Evolutionary conservation across 2,329 filamentous ascomycete genomes (phyloP).

Genomic region (Alternaria hordeiaustralica): DNA sequence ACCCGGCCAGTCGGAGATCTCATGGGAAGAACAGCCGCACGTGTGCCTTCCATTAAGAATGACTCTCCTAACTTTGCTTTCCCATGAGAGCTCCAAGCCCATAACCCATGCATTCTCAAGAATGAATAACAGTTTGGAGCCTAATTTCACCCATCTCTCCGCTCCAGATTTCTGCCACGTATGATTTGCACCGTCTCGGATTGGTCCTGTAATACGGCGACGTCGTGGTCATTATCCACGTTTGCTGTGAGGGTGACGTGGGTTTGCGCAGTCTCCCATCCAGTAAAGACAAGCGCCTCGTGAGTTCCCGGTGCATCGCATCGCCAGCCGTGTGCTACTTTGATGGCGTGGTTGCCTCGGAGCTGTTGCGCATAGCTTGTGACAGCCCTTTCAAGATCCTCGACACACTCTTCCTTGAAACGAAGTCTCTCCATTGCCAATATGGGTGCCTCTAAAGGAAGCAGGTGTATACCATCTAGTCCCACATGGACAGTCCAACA

Average conservation of each 20-base stretch:
- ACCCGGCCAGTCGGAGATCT: background rate
- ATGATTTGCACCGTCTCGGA: slow-evolving; percentile 22
- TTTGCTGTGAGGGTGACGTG: slow-evolving; percentile 21
- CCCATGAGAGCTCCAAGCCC: background rate
- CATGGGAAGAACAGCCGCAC: background rate
- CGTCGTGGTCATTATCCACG: slow-evolving; percentile 4
- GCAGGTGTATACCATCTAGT: slow-evolving; percentile 25
- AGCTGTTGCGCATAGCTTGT: slow-evolving; percentile 21
- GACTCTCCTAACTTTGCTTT: background rate
- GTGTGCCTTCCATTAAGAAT: background rate
- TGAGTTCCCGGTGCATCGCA: slow-evolving; percentile 29
- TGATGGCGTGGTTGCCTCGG: slow-evolving; percentile 20
- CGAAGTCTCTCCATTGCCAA: slow-evolving; percentile 30
- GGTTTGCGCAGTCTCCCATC: slow-evolving; percentile 24
- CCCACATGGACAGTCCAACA: slow-evolving; percentile 38
- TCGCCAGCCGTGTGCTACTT: slow-evolving; percentile 32
- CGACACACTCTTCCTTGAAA: slow-evolving; percentile 17
- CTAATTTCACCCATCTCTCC: slow-evolving; percentile 2
- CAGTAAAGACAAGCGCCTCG: slow-evolving; percentile 33
- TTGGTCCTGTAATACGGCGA: slow-evolving; percentile 8
- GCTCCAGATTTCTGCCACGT: slow-evolving; percentile 31
- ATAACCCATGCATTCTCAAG: background rate
- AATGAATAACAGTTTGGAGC: background rate
- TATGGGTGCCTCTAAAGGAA: slow-evolving; percentile 35
- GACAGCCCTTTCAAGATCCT: slow-evolving; percentile 19